Base-by-base conservation (phyloP, 2,329 filamentous ascomycete genomes). In the Arachnopeziza araneosa region DNA sequence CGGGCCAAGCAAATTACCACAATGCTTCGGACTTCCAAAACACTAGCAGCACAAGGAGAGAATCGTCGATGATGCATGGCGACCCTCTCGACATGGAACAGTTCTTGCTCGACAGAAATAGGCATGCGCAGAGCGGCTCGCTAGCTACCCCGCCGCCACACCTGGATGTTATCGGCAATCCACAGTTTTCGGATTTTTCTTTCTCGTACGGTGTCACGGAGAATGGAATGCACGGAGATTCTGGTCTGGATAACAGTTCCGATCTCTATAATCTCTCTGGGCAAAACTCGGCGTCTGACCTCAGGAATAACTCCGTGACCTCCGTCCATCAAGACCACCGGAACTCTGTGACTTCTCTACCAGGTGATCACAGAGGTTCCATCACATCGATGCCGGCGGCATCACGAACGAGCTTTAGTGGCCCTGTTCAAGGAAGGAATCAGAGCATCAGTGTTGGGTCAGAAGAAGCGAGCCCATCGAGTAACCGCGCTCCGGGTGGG, bases 141-240 rank as follows among this genome's bases (percentile, higher is more conserved):
- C 60, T 65, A 58, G 61, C 36, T 44, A 44, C 36, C 36, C 36
- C 64, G 57, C 64, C 66, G 48, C 64, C 70, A 55, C 67, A 66
- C n/a, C 63, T 67, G 52, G 65, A 70, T 59, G 61, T 55, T 24
- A 59, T 66, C 23, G 65, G 64, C 52, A 63, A 65, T 44, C 48
- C 66, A 22, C 78, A 80, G 55, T 85, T 84, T 67, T 74, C 75
- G 62, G 79, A 82, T 63, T 84, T 83, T 67, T 73, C 78, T 23
- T 84, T 83, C 65, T 84, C 80, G 66, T 74, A 77, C 64, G 72
- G 73, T 52, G 69, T 80, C 10, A 63, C 75, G 24, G 78, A 78
- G 58, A 75, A 76, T 62, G 70, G 72, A 19, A 56, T 73, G 66
- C 59, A 73, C 49, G 72, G 75, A 50, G 73, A 75, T 12, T 49